A percentile compares a stretch with the other conserved stretches of the same genome.
These are phyloP conservation scores for Calonectria pseudoturangicola DNA, from an alignment of 2,329 filamentous ascomycete genomes.

Conservation along the genomic window DNA sequence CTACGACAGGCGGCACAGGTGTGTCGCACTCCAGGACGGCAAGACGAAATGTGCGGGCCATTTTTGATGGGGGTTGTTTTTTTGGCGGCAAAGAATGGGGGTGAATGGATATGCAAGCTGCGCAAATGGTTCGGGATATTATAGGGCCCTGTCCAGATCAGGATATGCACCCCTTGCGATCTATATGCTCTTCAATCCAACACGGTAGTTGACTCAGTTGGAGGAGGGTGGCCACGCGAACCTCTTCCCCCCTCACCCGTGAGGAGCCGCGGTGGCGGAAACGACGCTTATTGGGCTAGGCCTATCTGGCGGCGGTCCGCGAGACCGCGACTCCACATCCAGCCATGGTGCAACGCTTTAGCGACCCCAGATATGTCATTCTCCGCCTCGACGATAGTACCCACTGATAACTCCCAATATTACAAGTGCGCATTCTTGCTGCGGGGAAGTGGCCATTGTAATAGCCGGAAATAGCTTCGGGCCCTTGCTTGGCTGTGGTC, in stretches of 20 bases:
- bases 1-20: slow-evolving; percentile 53
- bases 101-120: slow-evolving; percentile 14
- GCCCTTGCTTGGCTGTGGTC: neutral
- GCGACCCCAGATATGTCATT: slow-evolving; percentile 15
- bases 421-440: neutral
- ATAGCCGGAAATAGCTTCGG: neutral
- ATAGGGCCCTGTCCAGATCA: slow-evolving; percentile 16
- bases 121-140: neutral
- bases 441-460: neutral
- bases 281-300: slow-evolving; percentile 48
- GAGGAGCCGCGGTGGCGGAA: slow-evolving; percentile 47
- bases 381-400: neutral
- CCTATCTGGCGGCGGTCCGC: slow-evolving; percentile 49
- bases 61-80: slow-evolving; percentile 22
- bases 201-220: neutral
- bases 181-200: slow-evolving; percentile 31
- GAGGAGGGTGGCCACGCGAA: neutral
- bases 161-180: slow-evolving; percentile 4
- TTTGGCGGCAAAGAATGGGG: slow-evolving; percentile 2
- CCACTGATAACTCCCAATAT: slow-evolving; percentile 8
- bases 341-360: neutral
- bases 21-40: slow-evolving; percentile 59
- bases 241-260: slow-evolving; percentile 24
- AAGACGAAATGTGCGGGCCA: slow-evolving; percentile 51
- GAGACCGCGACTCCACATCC: slow-evolving; percentile 51